Base-by-base conservation (phyloP, 805 yeast genomes). In the Candida hungchunana region DNA sequence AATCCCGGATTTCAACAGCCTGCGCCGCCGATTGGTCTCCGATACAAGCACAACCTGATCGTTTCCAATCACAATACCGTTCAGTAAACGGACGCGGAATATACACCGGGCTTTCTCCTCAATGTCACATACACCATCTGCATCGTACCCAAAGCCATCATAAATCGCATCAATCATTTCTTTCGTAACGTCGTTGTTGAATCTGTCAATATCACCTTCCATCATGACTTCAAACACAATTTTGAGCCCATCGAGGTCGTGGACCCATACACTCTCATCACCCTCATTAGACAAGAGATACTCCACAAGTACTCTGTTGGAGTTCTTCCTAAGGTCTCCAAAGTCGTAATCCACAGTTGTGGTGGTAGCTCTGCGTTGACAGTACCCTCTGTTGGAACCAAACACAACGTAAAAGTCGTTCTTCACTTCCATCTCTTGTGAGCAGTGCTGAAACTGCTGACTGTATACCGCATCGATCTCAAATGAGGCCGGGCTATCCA, bases 161-260 rank as follows among this genome's bases (percentile, higher is more conserved):
- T 36, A 46, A 18, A 18, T 32, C 4, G n/a, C 17, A 7, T 19
- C 8, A 4, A 39, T 26, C 4, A 10, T 15, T 3, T 32, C 34
- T 16, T 25, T 21, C 6, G 19, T 19, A 18, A 34, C n/a, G n/a
- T 26, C 20, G 4, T 16, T 41, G 31, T 74, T 74, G 16, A 39
- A 39, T 1, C 56, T 32, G 43, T 77, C 81, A 12, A 74, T 40
- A 2, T 51, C 37, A 0, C 71, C 72, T 1, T 58, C 48, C 7
- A 37, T 40, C 15, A 77, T 40, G 16, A 60, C 56, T 53, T 81
- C 87, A 23, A 79, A 39, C 15, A 32, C 32, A 11, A 39, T 23
- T 6, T 77, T 58, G 5, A 72, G 43, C 3, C 78, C 69, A 8
- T 57, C 53, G 3, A 75, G 43, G 11, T 40, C 38, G n/a, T 40